Evolutionary conservation across 208 protist species (phyloP).

Genomic region (Leishmania turanica): DNA sequence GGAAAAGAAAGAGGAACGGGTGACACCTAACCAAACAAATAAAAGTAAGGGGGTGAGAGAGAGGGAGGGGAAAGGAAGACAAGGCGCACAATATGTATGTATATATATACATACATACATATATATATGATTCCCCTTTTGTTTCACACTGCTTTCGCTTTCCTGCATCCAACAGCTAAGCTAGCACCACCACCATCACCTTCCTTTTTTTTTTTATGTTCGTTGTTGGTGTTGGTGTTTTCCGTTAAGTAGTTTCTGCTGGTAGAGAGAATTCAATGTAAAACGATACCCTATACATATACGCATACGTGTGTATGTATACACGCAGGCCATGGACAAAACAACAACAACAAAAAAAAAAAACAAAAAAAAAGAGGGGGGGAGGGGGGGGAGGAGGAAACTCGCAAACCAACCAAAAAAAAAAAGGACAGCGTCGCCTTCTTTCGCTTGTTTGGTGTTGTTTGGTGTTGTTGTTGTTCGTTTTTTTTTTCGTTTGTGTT

Average conservation of each 20-base stretch:
- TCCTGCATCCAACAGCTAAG: too few species aligned
- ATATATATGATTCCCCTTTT: too few species aligned
- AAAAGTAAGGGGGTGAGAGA: background rate
- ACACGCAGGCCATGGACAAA: background rate
- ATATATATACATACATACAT: too few species aligned
- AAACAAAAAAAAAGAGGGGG: background rate
- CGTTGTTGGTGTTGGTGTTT: background rate
- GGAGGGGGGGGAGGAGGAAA: too few species aligned
- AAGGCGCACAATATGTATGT: background rate
- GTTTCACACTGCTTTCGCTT: too few species aligned
- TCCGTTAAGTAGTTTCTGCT: background rate
- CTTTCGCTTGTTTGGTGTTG: too few species aligned
- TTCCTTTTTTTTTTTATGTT: background rate
- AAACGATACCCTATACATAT: background rate
- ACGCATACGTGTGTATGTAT: background rate
- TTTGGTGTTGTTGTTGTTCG: background rate
- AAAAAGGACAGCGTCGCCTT: too few species aligned
- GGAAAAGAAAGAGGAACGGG: conserved; percentile 1
- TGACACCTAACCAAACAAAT: background rate
- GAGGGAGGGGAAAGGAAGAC: background rate
- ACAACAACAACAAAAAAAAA: too few species aligned
- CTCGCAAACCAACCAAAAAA: background rate
- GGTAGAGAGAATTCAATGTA: background rate
- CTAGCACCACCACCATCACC: too few species aligned
- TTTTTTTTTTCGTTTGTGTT: too few species aligned